Evolutionary conservation across 495 filamentous ascomycete genomes (phyloP).

Genomic region (Aspergillus haitiensis): DNA sequence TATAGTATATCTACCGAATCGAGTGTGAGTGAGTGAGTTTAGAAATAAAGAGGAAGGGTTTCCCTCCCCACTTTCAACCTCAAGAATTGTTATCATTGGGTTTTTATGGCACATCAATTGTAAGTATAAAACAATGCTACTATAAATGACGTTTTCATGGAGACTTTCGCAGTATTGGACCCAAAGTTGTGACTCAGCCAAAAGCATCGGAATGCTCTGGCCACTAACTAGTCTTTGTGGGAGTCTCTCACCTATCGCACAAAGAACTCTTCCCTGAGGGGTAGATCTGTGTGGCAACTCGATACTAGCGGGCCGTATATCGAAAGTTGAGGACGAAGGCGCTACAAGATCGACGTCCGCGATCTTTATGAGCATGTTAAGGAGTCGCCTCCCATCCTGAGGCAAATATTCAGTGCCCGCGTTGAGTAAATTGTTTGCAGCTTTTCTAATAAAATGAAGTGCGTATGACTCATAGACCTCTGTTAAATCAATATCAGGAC

Average conservation of each 20-base stretch:
- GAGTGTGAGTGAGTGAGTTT: neutral
- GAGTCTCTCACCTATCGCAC: constrained; percentile 11
- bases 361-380: neutral
- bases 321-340: neutral
- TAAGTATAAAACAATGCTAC: constrained; percentile 19
- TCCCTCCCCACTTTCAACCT: constrained; percentile 42
- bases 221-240: constrained; percentile 18
- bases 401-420: neutral
- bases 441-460: neutral
- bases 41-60: constrained; percentile 21
- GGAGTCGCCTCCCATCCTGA: neutral
- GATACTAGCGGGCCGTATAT: neutral
- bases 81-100: constrained; percentile 33
- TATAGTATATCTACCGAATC: constrained; percentile 20
- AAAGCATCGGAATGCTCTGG: constrained; percentile 21
- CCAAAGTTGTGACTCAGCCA: constrained; percentile 1
- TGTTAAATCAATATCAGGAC: neutral
- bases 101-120: constrained; percentile 31
- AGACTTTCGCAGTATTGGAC: constrained; percentile 14
- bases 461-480: neutral
- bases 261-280: neutral
- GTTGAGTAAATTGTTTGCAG: neutral
- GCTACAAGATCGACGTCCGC: neutral
- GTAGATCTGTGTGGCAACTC: neutral
- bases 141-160: constrained; percentile 10